Base-by-base conservation (phyloP, 2,329 filamentous ascomycete genomes). In the Clarireedia paspali region DNA sequence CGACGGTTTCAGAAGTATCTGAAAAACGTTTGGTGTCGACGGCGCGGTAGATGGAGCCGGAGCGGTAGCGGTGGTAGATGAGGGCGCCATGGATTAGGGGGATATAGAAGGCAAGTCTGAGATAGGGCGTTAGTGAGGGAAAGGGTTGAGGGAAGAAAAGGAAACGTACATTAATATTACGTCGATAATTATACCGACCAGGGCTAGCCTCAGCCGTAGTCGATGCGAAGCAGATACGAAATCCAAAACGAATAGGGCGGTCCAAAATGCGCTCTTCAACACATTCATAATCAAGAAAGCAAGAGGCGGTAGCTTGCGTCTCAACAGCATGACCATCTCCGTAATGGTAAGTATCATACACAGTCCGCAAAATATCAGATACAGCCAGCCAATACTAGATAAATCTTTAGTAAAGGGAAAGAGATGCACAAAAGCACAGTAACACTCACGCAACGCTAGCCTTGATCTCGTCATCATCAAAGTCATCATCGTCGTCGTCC, bases 51-150 rank as follows among this genome's bases (percentile, higher is more conserved):
- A 15, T 5, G 1, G 40, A 24, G 10, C 36, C 47, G 23, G 49
- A 57, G 20, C 58, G 60, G 23, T 42, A 30, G 6, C 59, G 61
- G 46, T 59, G 59, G 47, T 57, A 63, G 46, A 67, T 61, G 2
- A 62, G 39, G 2, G 58, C 57, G 36, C 62, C 63, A 54, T 67
- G 66, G 46, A 67, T 57, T 6, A 67, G 57, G 6, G 65, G 64
- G 15, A 66, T 51, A 7, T 52, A 57, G 55, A 67, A 66, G 26
- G 54, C 56, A 5, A 66, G 40, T 23, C 64, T 67, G 46, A 6
- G n/a, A 5, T 17, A 23, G 17, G 14, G 2, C 5, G 23, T 24
- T 45, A 57, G 47, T 53, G 46, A 30, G 7, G 12, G 5, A 24
- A 14, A 36, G 46, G 5, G 2, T n/a, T 48, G 10, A 42, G 10